Base-by-base conservation (phyloP, 2,329 filamentous ascomycete genomes). In the Volutella citrinella region DNA sequence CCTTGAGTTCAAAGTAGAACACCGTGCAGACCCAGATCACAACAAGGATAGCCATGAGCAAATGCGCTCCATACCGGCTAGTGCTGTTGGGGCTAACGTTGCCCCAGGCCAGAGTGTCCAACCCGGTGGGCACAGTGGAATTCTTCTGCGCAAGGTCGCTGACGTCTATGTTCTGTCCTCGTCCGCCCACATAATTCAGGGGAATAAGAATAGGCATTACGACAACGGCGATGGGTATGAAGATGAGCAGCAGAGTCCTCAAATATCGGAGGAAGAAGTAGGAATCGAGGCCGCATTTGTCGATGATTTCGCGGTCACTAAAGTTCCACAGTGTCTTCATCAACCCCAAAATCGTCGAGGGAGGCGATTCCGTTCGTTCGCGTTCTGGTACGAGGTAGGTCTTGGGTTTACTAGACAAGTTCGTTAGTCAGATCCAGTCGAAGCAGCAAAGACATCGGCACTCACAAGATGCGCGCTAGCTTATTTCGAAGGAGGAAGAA, bases 221-320 rank as follows among this genome's bases (percentile, higher is more conserved):
- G 31, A 96, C 55, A 17, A 78, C 48, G 10, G 85, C 80, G 36
- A 95, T 80, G 2, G 93, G 89, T 23, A 95, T 66, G 58, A 98
- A 97, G 43, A 98, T 95, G 56, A 95, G 82, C 26, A 97, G 75
- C 6, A 97, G 78, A 60, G 55, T 76, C 46, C 76, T 76, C 11
- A 80, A 76, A 55, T 95, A 98, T 43, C 94, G 85, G 2, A 98
- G 73, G 61, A 98, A 98, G 69, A 97, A 95, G 65, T 95, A 98
- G 54, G 91, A 89, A 58, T 98, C 93, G 9, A 98, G 76, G 13
- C 93, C 93, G 49, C 91, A 96, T 62, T 96, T 95, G 33, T 91
- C 84, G 52, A 98, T 95, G 48, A 98, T 80, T 49, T 95, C 87
- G 10, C 87, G 73, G 42, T 87, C 76, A 69, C 79, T 60, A 66